These are phyloP conservation scores for Mucor velutinosus DNA, from an alignment of 371 early-diverging fungal genomes.

Conservation along the genomic window DNA sequence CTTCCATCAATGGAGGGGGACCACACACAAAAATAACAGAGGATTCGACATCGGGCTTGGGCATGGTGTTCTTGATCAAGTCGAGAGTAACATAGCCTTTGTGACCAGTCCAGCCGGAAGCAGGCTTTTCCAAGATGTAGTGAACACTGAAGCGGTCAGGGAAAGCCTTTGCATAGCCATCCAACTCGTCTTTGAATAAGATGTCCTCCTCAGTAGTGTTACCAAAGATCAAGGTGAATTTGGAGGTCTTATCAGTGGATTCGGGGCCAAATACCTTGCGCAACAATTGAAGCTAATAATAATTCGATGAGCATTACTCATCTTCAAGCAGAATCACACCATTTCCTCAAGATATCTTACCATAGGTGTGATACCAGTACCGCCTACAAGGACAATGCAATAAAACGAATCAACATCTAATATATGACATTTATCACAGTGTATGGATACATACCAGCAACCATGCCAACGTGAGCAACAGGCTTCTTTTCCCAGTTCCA, in stretches of 20 bases:
- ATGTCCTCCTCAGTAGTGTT: slow-evolving; percentile 88
- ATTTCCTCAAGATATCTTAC: slow-evolving; percentile 21
- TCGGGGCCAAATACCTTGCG: slow-evolving; percentile 70
- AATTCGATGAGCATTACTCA: not conserved
- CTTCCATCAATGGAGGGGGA: slow-evolving; percentile 78
- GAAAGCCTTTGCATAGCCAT: slow-evolving; percentile 61
- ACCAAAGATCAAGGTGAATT: slow-evolving; percentile 84
- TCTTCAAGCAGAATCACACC: slow-evolving; percentile 4
- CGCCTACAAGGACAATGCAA: slow-evolving; percentile 47
- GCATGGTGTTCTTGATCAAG: slow-evolving; percentile 67
- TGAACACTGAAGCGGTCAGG: slow-evolving; percentile 80
- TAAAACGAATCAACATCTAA: not conserved
- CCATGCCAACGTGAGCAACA: slow-evolving; percentile 80
- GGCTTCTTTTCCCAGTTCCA: slow-evolving; percentile 76
- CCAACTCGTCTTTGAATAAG: slow-evolving; percentile 81
- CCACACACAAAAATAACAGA: slow-evolving; percentile 89
- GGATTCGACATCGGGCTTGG: slow-evolving; percentile 53
- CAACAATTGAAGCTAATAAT: slow-evolving; percentile 55
- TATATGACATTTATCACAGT: not conserved
- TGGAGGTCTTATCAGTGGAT: slow-evolving; percentile 67
- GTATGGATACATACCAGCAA: slow-evolving; percentile 42
- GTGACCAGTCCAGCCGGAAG: slow-evolving; percentile 62
- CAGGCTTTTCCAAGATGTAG: slow-evolving; percentile 79
- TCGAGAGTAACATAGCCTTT: slow-evolving; percentile 72
- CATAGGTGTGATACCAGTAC: slow-evolving; percentile 96